These are phyloP conservation scores for Fusarium albosuccineum DNA, from an alignment of 2,329 filamentous ascomycete species.

Conservation along the genomic window DNA sequence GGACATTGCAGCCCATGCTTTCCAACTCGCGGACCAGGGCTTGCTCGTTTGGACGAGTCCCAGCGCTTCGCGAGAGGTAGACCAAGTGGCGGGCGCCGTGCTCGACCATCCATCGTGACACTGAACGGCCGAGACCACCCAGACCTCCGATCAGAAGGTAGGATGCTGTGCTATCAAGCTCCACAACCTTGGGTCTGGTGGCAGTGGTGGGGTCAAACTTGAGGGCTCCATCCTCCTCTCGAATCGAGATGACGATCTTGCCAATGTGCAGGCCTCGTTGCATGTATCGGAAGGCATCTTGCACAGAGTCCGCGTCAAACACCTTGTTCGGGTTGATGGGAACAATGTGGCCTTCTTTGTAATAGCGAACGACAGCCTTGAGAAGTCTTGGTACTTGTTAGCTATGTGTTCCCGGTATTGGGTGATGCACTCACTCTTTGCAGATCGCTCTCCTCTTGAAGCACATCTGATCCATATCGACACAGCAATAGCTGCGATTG, in stretches of 20 bases:
- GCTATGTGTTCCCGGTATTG: not conserved
- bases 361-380: constrained; percentile 10
- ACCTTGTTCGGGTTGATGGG: constrained; percentile 44
- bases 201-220: constrained; percentile 1
- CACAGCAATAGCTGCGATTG: constrained; percentile 50
- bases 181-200: not conserved
- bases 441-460: constrained; percentile 17
- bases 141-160: constrained; percentile 45
- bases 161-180: constrained; percentile 37
- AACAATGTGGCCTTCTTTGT: constrained; percentile 27
- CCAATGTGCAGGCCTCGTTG: constrained; percentile 59
- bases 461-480: constrained; percentile 50
- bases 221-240: not conserved
- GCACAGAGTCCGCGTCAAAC: constrained; percentile 46
- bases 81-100: constrained; percentile 21
- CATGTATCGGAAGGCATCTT: constrained; percentile 59
- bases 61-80: constrained; percentile 29
- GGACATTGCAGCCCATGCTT: constrained; percentile 42
- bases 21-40: constrained; percentile 42
- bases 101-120: constrained; percentile 26
- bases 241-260: constrained; percentile 52
- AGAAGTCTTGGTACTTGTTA: not conserved
- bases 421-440: constrained; percentile 28
- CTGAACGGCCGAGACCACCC: constrained; percentile 29
- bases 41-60: constrained; percentile 12